These are phyloP conservation scores for Musa balbisiana DNA, from an alignment of 202 grass and related monocot genomes.

Conservation along the genomic window DNA sequence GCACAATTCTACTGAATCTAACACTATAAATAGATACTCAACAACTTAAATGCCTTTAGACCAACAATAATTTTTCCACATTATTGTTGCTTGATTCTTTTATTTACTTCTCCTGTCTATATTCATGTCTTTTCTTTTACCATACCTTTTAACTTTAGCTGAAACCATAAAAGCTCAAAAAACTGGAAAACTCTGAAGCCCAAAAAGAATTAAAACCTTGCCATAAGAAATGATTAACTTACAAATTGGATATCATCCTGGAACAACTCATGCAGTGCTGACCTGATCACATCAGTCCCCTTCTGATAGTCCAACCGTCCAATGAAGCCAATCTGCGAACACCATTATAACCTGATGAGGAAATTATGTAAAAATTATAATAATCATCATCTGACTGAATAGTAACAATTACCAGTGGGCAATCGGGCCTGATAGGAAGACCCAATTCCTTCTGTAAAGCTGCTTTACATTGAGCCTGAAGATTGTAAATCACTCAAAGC, in stretches of 20 bases:
- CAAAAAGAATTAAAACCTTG: background rate
- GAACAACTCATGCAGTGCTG: conserved; percentile 59
- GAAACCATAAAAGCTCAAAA: no score
- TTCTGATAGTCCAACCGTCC: conserved; percentile 97
- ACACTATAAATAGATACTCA: no score
- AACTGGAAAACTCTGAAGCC: background rate
- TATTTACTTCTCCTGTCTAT: no score
- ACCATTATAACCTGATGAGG: conserved; percentile 19
- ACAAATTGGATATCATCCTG: conserved; percentile 74
- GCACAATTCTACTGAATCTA: no score
- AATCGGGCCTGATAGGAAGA: conserved; percentile 52
- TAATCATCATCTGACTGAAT: background rate
- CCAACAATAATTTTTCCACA: no score
- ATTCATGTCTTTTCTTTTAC: no score
- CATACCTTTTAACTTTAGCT: no score
- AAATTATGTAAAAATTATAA: conserved; percentile 8
- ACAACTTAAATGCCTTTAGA: no score
- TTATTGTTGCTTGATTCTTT: no score
- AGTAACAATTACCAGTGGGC: conserved; percentile 72
- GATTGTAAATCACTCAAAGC: conserved; percentile 10
- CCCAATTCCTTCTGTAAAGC: conserved; percentile 74
- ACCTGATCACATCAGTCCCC: conserved; percentile 81
- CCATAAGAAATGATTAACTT: conserved; percentile 33
- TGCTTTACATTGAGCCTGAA: conserved; percentile 84
- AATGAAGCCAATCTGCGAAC: conserved; percentile 92